A percentile compares a stretch with the other conserved stretches of the same genome.
Evolutionary conservation across 2,329 filamentous ascomycete species (phyloP).

Genomic region (Alternaria angustiovoidea): DNA sequence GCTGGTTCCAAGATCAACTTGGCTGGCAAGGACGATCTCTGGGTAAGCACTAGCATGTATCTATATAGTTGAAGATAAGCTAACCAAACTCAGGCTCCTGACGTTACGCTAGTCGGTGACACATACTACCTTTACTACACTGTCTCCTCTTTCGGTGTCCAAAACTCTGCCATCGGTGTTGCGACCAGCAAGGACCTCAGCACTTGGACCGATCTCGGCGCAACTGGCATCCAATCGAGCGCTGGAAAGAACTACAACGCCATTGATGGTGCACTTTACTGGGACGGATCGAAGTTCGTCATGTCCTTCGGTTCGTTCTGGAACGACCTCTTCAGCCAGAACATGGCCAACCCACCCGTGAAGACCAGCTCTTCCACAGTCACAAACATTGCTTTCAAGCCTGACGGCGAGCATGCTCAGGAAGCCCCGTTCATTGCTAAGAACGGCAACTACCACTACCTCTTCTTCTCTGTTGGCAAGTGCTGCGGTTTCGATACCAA

Average conservation of each 20-base stretch:
- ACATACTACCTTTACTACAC: slow-evolving; percentile 73
- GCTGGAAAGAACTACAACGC: slow-evolving; percentile 56
- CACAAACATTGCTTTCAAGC: slow-evolving; percentile 64
- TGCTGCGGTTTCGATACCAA: slow-evolving; percentile 68
- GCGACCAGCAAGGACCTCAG: slow-evolving; percentile 61
- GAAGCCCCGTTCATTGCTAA: slow-evolving; percentile 67
- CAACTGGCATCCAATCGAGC: slow-evolving; percentile 58
- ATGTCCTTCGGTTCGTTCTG: slow-evolving; percentile 75
- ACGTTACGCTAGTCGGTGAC: slow-evolving; percentile 65
- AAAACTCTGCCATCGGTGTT: slow-evolving; percentile 69
- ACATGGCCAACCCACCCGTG: slow-evolving; percentile 53
- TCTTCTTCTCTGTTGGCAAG: slow-evolving; percentile 68
- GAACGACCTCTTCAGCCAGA: slow-evolving; percentile 68
- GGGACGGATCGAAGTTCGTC: slow-evolving; percentile 55
- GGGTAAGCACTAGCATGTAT: slow-evolving; percentile 49
- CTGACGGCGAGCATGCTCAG: slow-evolving; percentile 59
- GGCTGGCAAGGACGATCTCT: slow-evolving; percentile 58
- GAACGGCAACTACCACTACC: slow-evolving; percentile 66
- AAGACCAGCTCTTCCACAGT: slow-evolving; percentile 41
- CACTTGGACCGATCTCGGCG: slow-evolving; percentile 67
- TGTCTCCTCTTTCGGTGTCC: slow-evolving; percentile 68
- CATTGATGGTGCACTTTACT: slow-evolving; percentile 62
- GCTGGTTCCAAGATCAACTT: slow-evolving; percentile 58
- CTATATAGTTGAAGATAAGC: not conserved
- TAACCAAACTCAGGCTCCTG: slow-evolving; percentile 63